phyloP scores from a whole-genome alignment of 164 flowering plant species.

The Magnolia sinica region DNA sequence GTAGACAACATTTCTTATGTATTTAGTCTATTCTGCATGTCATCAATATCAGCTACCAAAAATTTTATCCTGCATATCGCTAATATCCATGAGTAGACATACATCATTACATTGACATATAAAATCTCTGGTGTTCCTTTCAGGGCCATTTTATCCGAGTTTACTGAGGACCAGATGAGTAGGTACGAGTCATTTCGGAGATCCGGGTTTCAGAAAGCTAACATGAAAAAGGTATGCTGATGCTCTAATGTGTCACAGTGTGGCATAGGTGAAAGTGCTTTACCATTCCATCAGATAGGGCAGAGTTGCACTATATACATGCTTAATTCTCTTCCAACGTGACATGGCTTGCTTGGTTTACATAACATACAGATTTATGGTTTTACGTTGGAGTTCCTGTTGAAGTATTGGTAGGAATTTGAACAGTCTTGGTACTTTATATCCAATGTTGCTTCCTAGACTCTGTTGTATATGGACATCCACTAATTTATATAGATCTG shows the following conservation, averaged over 20 bases:
- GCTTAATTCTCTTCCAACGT: background rate
- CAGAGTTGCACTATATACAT: background rate
- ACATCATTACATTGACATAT: background rate
- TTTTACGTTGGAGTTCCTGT: background rate
- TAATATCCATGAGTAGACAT: background rate
- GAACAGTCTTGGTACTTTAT: too few species aligned
- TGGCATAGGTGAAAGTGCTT: background rate
- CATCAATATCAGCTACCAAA: too few species aligned
- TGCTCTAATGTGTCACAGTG: background rate
- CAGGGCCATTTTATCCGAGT: slow-evolving; percentile 79
- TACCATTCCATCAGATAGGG: background rate
- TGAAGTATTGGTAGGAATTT: background rate
- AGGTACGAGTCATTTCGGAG: slow-evolving; percentile 91
- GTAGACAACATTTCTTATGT: background rate
- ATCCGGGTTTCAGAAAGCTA: slow-evolving; percentile 91
- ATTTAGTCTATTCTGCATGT: background rate
- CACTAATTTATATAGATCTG: too few species aligned
- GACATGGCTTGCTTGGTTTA: background rate
- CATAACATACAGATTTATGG: background rate
- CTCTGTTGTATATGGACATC: background rate
- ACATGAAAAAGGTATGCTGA: slow-evolving; percentile 76
- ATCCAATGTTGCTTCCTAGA: background rate
- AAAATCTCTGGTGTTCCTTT: background rate
- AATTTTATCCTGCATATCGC: background rate
- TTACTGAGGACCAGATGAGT: slow-evolving; percentile 88